Base-by-base conservation (phyloP, 2,329 filamentous ascomycete genomes). In the Epicoccum nigrum region DNA sequence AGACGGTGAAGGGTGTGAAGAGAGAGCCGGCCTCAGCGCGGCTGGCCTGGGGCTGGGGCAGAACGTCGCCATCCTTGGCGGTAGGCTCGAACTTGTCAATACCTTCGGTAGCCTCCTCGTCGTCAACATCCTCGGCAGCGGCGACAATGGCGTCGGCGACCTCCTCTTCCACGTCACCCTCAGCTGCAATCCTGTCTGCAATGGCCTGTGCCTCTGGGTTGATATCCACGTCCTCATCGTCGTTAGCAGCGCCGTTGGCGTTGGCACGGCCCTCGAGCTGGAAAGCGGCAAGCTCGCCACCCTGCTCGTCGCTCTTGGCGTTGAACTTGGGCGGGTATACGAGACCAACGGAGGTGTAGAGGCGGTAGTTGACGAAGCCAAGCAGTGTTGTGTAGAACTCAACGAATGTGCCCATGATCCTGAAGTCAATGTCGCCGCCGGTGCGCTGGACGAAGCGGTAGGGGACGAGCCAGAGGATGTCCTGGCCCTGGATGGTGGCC, bases 371-470 rank as follows among this genome's bases (percentile, higher is more conserved):
- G 76, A 97, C 86, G 68, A 99, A 99, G 54, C 93, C 89, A 16
- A 99, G 81, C 12, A 99, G 82, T 4, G 93, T 97, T 67, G 95
- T 96, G 80, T 99, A 99, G 75, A 99, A 99, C 74, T 99, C 93
- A 60, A 99, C 87, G 71, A 99, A 99, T 4, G 94, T 99, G 53
- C 91, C 93, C 94, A 99, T 99, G 76, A 99, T 99, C 68, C 94
- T 84, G 79, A 97, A 99, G 75, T 99, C 94, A 59, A 99, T 89
- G 74, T 99, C 94, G 51, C 89, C 90, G 32, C 94, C 90, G 12
- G 96, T 87, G 63, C 90, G 83, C 80, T 99, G 94, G 69, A 97
- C 96, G 77, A 99, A 99, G 74, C 91, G 91, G 80, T 99, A 99
- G 1, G 94, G 94, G 9, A 97, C 93, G 31, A 99, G 82, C 94